Evolutionary conservation across 768 basidiomycete genomes (phyloP), one percentile per base, ranked within the genome.

Genomic region (Amanita subjunquillea): DNA sequence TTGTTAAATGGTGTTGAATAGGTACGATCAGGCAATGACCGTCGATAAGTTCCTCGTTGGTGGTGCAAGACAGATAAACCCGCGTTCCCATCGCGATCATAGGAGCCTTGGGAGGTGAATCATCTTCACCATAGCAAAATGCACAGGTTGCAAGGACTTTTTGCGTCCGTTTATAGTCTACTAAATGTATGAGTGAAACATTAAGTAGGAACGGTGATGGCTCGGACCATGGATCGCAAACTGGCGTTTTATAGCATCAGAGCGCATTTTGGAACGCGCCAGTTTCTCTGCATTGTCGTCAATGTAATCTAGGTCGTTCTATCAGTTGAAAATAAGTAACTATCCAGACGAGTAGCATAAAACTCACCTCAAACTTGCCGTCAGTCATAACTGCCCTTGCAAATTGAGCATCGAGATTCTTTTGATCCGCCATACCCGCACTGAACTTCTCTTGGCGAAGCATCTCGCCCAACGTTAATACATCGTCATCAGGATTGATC

Each of bases 11-110:
- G 64, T 99, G 96, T 58, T 97, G 91, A 12, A 96, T 87, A 4
- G 96, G 96, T 5, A 97, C 91, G 57, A 99, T 98, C 25, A 93
- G 72, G 62, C 92, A 95, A 63, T 99, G 96, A 0, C 95, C 94
- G 1, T 80, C 75, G 0, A 92, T 78, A n/a, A 99, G 74, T 61
- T 95, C 93, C 60, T 98, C 92, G 27, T 75, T 80, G 20, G 80
- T 65, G 4, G 94, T 93, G 62, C 93, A 91, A 5, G 90, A 86
- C n/a, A 99, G 79, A 62, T 95, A 99, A 4, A 75, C 83, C 29
- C 91, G 77, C 1, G 90, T 93, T 17, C 92, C 96, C 77, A 93
- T 85, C 4, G 94, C 91, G 54, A 97, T 72, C 32, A 96, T 75
- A 6, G 91, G 86, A 4, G 91, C 88, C 59, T 85, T 89, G 1